Base-by-base conservation (phyloP, 2,329 filamentous ascomycete species). In the Aspergillus sp. region DNA sequence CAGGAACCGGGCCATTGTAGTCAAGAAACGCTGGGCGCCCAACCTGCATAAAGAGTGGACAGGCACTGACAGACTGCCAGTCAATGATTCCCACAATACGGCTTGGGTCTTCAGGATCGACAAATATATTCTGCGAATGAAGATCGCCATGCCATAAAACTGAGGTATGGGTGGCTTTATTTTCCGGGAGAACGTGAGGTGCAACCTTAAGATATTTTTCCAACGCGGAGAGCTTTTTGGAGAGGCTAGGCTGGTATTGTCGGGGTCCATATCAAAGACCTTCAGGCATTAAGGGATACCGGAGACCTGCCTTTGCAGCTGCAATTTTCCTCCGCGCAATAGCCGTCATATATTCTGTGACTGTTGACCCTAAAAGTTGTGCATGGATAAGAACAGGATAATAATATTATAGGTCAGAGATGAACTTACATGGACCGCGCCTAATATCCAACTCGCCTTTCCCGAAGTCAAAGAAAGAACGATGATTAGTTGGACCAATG, bases 21-120 rank as follows among this genome's bases (percentile, higher is more conserved):
- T 71, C 64, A 2, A 72, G 60, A 51, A 71, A 68, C 1, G 31
- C 64, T 3, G 70, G 69, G 30, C 57, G 60, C 1, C 49, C 53
- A 47, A 64, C 63, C 28, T 71, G 65, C 57, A 66, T 66, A 19
- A 69, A 70, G 47, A 72, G 61, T 11, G 67, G 69, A 23, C 49
- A 59, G 2, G 56, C 59, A 50, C 62, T 64, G 49, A 59, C 50
- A 6, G 60, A 68, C 53, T 71, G 69, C 70, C 71, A 73, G 58
- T 71, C 68, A 31, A 71, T 68, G 15, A 71, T 68, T 17, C 68
- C 66, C 9, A 64, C 9, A 19, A 72, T 68, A 22, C 49, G 52
- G 13, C 17, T 59, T 55, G 65, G 68, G 5, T 66, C 62, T 58
- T 62, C 57, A 7, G 63, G 62, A 48, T 66, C 59, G 28, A 70